Percentiles rank a stretch among this genome's conserved stretches.
Evolutionary conservation across 2,329 filamentous ascomycete genomes (phyloP).

Genomic region (Graphiopsis chlorocephala): DNA sequence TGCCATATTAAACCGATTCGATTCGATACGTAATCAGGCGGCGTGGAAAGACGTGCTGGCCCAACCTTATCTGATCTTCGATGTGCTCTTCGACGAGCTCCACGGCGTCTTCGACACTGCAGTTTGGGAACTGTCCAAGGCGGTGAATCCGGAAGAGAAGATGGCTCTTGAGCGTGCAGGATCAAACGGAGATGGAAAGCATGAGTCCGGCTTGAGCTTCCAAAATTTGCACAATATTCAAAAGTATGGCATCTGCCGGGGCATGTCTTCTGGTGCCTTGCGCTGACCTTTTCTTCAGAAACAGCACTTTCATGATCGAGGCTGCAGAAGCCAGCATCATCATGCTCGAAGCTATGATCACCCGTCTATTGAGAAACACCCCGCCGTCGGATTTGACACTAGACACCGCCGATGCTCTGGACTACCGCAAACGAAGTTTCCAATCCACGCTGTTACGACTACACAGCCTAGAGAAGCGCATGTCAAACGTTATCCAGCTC

Average conservation of each 20-base stretch:
- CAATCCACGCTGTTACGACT: conserved; percentile 37
- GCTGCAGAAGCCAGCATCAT: conserved; percentile 32
- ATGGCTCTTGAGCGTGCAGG: conserved; percentile 23
- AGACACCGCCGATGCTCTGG: conserved; percentile 20
- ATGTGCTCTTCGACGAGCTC: conserved; percentile 34
- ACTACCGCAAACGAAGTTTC: conserved; percentile 34
- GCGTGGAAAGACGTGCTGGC: conserved; percentile 23
- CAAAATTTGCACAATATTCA: conserved; percentile 38
- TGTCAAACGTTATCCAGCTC: conserved; percentile 40
- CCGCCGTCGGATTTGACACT: conserved; percentile 9
- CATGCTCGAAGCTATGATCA: conserved; percentile 28
- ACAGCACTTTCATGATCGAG: conserved; percentile 39
- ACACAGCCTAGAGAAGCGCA: conserved; percentile 36
- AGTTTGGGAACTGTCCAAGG: conserved; percentile 30
- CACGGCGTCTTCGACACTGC: conserved; percentile 32
- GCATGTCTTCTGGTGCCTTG: background rate
- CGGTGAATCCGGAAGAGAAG: conserved; percentile 35
- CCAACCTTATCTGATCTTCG: conserved; percentile 35
- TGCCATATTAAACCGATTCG: background rate
- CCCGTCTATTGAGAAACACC: conserved; percentile 12
- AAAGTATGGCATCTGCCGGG: conserved; percentile 21
- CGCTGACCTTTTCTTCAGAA: conserved; percentile 12
- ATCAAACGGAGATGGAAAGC: background rate
- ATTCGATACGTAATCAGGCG: background rate
- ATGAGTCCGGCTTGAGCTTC: background rate